Evolutionary conservation across 1,284 basidiomycete species (phyloP), one percentile per base, ranked within the genome.

Genomic region (Cutaneotrichosporon dermatis): DNA sequence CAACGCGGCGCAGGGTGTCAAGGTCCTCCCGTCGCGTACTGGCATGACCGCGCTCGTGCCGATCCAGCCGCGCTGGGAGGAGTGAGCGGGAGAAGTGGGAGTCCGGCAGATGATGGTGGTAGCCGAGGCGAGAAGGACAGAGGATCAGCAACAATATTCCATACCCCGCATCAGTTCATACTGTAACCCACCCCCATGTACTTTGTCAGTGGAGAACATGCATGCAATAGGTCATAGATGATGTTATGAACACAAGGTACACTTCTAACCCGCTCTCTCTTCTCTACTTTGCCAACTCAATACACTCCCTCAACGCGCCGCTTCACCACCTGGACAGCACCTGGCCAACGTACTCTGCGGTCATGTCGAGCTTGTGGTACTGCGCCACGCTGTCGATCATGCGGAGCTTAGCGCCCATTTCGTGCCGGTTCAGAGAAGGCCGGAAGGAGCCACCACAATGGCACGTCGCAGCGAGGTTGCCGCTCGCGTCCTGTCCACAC

Each of bases 401-500:
- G 62, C 85, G 82, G 67, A 95, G 73, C 72, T 83, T 87, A 48
- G 86, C 79, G 63, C 84, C 83, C 59, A 84, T 78, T 59, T 95
- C 91, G 40, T 80, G 82, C 68, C 87, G 88, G 64, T 83, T 86
- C 46, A 88, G 69, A 6, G 86, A 87, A 46, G 88, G 80, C 64
- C 86, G 82, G 76, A 88, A 95, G 4, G 85, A 79, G 13, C 93
- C 95, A 6, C 92, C 94, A 76, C 96, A 99, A 37, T 83, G 82
- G 73, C 95, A 98, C 60, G 89, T 88, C 58, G 86, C 80, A 11
- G 89, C 88, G 37, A 97, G 82, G 71, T 93, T 94, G 69, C 92
- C 88, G 56, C 88, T 85, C 67, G 89, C 89, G 61, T 95, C 84
- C 77, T 92, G 88, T 69, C 88, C 85, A 80, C 96, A 99, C 69